phyloP scores from a whole-genome alignment of 768 basidiomycete genomes.

The Infundibulicybe gibba region DNA sequence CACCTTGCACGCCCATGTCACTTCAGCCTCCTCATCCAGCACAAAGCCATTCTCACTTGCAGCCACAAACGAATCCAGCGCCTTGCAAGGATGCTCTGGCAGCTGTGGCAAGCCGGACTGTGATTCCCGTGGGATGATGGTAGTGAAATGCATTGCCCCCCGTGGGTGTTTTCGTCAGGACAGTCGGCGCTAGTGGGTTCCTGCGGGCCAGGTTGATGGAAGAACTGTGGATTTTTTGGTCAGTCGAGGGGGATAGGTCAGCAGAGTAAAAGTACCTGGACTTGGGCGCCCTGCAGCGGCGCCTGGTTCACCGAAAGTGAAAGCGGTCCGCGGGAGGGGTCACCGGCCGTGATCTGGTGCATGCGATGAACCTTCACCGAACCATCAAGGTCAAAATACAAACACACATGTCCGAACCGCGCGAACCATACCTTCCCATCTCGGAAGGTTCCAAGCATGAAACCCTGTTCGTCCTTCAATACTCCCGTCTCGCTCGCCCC shows the following conservation, averaged over 20 bases:
- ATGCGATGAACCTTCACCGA: slow-evolving; percentile 40
- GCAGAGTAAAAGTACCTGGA: slow-evolving; percentile 34
- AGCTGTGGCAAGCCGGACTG: slow-evolving; percentile 10
- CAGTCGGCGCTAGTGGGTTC: background rate
- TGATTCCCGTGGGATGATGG: background rate
- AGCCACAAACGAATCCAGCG: slow-evolving; percentile 31
- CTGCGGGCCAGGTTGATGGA: slow-evolving; percentile 20
- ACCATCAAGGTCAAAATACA: background rate
- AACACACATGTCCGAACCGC: background rate
- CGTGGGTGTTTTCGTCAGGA: background rate
- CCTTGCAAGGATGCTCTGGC: slow-evolving; percentile 13
- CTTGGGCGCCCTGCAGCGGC: slow-evolving; percentile 43
- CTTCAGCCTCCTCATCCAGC: slow-evolving; percentile 18
- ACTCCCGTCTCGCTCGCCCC: slow-evolving; percentile 13
- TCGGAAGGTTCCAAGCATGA: slow-evolving; percentile 47
- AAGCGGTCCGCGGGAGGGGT: slow-evolving; percentile 65
- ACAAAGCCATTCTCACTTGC: slow-evolving; percentile 56
- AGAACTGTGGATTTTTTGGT: slow-evolving; percentile 28
- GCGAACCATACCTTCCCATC: slow-evolving; percentile 21
- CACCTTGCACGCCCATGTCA: slow-evolving; percentile 38
- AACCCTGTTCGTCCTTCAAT: slow-evolving; percentile 52
- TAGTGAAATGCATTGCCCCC: background rate
- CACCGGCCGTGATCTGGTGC: slow-evolving; percentile 64
- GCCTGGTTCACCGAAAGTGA: slow-evolving; percentile 53
- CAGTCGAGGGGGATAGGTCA: slow-evolving; percentile 1